Evolutionary conservation across 2,329 filamentous ascomycete genomes (phyloP), one percentile per base, ranked within the genome.

Genomic region (Aschersonia sp.): DNA sequence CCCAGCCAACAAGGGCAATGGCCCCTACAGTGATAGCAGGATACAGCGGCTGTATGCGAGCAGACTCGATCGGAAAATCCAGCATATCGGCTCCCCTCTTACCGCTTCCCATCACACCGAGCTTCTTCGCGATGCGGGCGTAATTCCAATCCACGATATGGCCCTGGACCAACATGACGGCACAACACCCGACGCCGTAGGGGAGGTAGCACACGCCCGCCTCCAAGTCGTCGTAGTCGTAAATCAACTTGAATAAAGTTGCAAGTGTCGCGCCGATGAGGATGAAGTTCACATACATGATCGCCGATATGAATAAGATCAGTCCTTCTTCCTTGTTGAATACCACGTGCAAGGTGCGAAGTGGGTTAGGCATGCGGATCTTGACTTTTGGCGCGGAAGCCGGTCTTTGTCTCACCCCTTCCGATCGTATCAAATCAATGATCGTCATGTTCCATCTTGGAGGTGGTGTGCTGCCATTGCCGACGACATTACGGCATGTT

Each of bases 131-230:
- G 44, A 80, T 73, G 40, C 83, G 75, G 5, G 78, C 72, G 61
- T 85, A 94, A 60, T 89, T 89, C 71, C 77, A 80, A 61, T 78
- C 74, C 45, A 76, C 65, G 5, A 77, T 57, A 52, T 72, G 71
- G 4, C 85, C 83, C 51, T 77, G 74, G n/a, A 61, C 58, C 30
- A 77, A 54, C 9, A 72, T 68, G 1, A 73, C 68, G 7, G 69
- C 50, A 40, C 66, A 71, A 49, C 71, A 75, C 3, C 73, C 73
- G 2, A 70, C 56, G 0, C 74, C 75, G 46, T 77, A 72, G 1
- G 74, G 74, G 9, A 78, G 63, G 54, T 73, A 78, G 52, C 74
- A 75, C 3, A 78, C 63, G 3, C 75, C 74, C 31, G 75, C 65
- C 52, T 73, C 62, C 9, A 78, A 60, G 43, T 74, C 67, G 53